phyloP scores from a whole-genome alignment of 1,284 basidiomycete genomes.

The Peniophora sp. region DNA sequence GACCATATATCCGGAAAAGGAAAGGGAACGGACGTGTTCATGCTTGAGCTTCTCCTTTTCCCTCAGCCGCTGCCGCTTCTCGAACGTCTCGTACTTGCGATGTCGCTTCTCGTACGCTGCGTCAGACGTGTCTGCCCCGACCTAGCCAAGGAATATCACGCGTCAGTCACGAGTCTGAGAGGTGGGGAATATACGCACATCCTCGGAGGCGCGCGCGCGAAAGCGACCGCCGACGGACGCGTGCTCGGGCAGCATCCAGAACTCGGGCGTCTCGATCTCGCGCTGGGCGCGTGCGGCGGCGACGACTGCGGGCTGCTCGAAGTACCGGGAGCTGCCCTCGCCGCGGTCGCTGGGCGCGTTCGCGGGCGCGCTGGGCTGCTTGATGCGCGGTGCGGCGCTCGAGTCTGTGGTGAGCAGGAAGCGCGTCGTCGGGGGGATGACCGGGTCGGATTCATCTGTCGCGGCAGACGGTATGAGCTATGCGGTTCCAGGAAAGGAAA shows the following conservation, averaged over 20 bases:
- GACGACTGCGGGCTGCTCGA: constrained; percentile 69
- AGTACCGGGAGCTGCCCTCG: constrained; percentile 62
- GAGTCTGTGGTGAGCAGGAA: constrained; percentile 70
- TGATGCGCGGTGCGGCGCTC: constrained; percentile 24
- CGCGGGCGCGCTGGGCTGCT: constrained; percentile 17
- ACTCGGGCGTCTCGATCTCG: constrained; percentile 69
- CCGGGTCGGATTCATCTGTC: constrained; percentile 64
- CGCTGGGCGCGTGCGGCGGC: constrained; percentile 47
- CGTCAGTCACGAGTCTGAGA: neutral
- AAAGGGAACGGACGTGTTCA: constrained; percentile 41
- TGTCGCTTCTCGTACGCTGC: constrained; percentile 80
- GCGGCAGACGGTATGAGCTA: constrained; percentile 3
- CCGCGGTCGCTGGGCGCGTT: constrained; percentile 22
- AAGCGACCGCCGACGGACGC: constrained; percentile 58
- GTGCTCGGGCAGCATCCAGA: constrained; percentile 45
- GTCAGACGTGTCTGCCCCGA: constrained; percentile 71
- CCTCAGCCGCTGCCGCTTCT: constrained; percentile 76
- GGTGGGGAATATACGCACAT: constrained; percentile 40
- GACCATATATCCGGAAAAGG: too few species aligned
- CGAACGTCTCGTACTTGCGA: constrained; percentile 79
- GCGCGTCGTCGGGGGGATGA: constrained; percentile 55
- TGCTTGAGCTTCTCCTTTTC: constrained; percentile 89
- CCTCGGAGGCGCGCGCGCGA: constrained; percentile 56
- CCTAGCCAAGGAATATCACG: constrained; percentile 28
- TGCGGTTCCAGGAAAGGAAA: neutral